Percentiles rank a stretch among this genome's conserved stretches.
Conservation (phyloP, 805 yeast genomes). For the Ogataea wickerhamii region DNA sequence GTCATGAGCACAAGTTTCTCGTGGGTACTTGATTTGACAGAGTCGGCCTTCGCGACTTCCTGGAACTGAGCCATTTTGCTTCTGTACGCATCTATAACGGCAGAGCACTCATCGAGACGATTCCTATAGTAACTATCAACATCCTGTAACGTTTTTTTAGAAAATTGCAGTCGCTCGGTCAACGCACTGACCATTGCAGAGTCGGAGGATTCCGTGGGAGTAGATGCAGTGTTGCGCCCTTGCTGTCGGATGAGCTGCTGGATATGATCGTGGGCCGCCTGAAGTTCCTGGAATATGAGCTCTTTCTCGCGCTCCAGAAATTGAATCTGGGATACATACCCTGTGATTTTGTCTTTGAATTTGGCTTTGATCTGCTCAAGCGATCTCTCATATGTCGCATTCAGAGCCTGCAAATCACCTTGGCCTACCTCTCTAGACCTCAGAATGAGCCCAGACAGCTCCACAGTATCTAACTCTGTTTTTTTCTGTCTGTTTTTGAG, state of each 20-base stretch:
- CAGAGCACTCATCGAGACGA: slow-evolving; percentile 4
- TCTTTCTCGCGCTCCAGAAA: slow-evolving; percentile 10
- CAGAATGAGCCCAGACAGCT: neutral
- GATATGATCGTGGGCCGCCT: slow-evolving; percentile 12
- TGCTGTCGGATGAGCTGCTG: slow-evolving; percentile 4
- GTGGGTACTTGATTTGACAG: neutral
- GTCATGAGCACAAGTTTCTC: slow-evolving; percentile 5
- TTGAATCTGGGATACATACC: slow-evolving; percentile 3
- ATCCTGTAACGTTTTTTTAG: slow-evolving; percentile 8
- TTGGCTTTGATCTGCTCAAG: slow-evolving; percentile 2
- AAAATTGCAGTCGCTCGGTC: slow-evolving; percentile 1
- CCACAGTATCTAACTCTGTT: slow-evolving; percentile 1
- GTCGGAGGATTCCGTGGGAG: neutral
- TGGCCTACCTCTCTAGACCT: neutral
- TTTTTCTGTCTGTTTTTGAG: slow-evolving; percentile 1
- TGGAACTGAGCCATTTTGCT: slow-evolving; percentile 4
- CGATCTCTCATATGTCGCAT: slow-evolving; percentile 3
- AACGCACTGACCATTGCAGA: neutral
- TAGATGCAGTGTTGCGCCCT: neutral
- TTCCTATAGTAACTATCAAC: slow-evolving; percentile 12
- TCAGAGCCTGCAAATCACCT: slow-evolving; percentile 3
- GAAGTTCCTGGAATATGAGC: slow-evolving; percentile 14
- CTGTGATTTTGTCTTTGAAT: slow-evolving; percentile 4
- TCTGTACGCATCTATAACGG: slow-evolving; percentile 8
- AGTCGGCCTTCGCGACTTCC: no score